Conservation (phyloP, 2,329 filamentous ascomycete species). For the Arthrobotrys sphaeroides region DNA sequence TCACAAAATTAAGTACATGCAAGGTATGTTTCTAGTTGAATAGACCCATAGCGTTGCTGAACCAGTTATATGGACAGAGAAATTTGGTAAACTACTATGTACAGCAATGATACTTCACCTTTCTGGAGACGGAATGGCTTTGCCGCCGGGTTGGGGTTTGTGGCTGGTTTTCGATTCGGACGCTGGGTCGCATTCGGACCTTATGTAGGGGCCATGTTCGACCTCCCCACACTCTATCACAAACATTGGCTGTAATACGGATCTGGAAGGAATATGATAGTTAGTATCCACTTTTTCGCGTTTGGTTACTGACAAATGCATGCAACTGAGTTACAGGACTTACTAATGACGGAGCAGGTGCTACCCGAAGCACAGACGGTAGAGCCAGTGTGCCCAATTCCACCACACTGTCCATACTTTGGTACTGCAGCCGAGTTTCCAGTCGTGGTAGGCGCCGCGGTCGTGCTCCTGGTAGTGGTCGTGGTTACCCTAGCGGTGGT, state of each 20-base stretch:
- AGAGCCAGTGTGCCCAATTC: neutral
- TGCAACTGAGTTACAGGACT: neutral
- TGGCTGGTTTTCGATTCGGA: no score
- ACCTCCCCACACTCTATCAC: no score
- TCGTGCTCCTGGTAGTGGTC: neutral
- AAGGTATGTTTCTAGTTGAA: no score
- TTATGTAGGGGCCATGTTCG: no score
- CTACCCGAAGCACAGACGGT: neutral
- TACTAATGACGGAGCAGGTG: neutral
- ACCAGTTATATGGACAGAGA: no score
- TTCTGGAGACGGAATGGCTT: no score
- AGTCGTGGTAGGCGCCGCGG: neutral
- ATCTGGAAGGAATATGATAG: neutral
- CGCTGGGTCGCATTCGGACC: no score
- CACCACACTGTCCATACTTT: neutral
- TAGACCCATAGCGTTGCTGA: no score
- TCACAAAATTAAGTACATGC: no score
- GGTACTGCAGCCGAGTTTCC: neutral
- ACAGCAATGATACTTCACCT: no score
- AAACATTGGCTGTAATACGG: neutral
- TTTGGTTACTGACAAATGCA: neutral
- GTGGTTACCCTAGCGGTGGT: neutral
- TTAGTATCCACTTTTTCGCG: neutral
- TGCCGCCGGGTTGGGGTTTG: no score
- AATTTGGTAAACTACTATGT: no score